phyloP scores from a whole-genome alignment of 2,329 filamentous ascomycete species.

The Fusarium sp. region DNA sequence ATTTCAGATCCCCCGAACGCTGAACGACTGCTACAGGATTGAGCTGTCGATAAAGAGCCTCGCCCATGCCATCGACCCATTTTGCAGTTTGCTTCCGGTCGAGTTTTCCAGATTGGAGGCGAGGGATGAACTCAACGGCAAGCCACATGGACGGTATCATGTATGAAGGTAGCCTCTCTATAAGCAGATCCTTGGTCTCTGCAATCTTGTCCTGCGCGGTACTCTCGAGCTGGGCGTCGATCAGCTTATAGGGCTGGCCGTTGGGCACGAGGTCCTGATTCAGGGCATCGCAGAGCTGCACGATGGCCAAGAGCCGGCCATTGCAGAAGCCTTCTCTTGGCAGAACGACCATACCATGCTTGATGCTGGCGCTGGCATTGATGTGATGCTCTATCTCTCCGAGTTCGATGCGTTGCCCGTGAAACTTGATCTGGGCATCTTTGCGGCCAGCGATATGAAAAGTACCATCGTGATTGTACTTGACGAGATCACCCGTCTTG shows the following conservation, averaged over 20 bases:
- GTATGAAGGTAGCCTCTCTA: constrained; percentile 30
- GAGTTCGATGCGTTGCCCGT: constrained; percentile 50
- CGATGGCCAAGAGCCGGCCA: constrained; percentile 26
- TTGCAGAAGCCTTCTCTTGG: constrained; percentile 30
- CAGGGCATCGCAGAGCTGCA: constrained; percentile 16
- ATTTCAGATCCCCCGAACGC: not conserved
- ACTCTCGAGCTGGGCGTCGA: constrained; percentile 6
- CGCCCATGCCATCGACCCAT: constrained; percentile 33
- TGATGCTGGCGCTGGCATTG: constrained; percentile 32
- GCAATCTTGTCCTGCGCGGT: constrained; percentile 4
- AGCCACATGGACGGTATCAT: constrained; percentile 43
- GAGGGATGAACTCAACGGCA: constrained; percentile 31
- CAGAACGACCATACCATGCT: constrained; percentile 38
- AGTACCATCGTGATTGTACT: constrained; percentile 44
- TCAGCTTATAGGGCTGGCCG: constrained; percentile 23
- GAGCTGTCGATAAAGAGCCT: constrained; percentile 27
- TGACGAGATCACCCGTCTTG: constrained; percentile 42
- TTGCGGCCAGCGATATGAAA: constrained; percentile 44
- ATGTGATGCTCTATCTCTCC: constrained; percentile 49
- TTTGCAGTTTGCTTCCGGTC: constrained; percentile 28
- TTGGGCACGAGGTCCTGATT: constrained; percentile 19
- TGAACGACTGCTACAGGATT: constrained; percentile 6
- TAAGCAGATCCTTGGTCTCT: constrained; percentile 30
- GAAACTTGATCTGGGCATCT: constrained; percentile 50
- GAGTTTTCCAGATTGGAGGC: constrained; percentile 37